Base-by-base conservation (phyloP, 1,284 basidiomycete genomes). In the Phylloboletellus chloephorus region DNA sequence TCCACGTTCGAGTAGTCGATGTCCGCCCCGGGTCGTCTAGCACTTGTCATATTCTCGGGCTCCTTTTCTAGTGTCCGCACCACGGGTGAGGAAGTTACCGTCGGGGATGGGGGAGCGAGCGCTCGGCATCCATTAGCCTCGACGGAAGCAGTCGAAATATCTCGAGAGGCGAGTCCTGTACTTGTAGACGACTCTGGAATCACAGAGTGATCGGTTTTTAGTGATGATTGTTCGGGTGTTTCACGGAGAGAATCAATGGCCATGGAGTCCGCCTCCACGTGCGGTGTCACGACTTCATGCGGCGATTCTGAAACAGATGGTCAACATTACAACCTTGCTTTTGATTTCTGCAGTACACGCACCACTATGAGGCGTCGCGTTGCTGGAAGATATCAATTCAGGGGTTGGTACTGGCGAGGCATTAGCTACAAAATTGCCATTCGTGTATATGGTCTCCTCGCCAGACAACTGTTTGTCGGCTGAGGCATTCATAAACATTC, bases 391-490 rank as follows among this genome's bases (percentile, higher is more conserved):
- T 23, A 37, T 17, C 13, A 24, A 38, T 39, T 39, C 47, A 26
- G 43, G 31, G 5, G 32, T 38, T 30, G 32, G 31, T 9, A 43
- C 38, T 21, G 37, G 26, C n/a, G 43, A 45, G 26, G 32, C 10
- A 16, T 39, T 35, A 21, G 30, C 21, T 31, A 39, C 28, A 38
- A 37, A 28, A 41, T 43, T 44, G 24, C 44, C 48, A 46, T 54
- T 48, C 52, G 39, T 42, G 37, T 51, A 43, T 24, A 39, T 29
- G 33, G 47, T 48, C 57, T 56, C 50, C 50, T 60, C 54, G 48
- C 33, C 21, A 32, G 39, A 38, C 19, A 30, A 43, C 35, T 47
- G 47, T 23, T 46, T 39, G 45, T 50, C 37, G 43, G 46, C 38
- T 25, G 40, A 43, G 37, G 37, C 25, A 47, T 39, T 43, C 24